Base-by-base conservation (phyloP, 352 stramenopile genomes). In the Pythium rishiriense region DNA sequence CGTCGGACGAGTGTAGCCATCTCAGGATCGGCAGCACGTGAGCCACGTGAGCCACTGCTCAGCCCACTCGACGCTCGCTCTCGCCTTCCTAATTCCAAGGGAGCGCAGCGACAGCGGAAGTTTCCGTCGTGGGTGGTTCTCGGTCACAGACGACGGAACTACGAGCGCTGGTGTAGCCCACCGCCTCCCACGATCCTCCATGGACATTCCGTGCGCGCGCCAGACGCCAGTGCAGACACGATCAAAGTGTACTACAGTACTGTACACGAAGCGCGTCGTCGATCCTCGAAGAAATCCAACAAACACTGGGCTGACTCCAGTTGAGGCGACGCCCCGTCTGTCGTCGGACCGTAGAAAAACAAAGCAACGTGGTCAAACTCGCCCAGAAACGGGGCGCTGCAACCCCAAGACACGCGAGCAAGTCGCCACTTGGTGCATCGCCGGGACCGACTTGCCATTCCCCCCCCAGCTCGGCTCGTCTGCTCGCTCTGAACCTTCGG, bases 321-420 rank as follows among this genome's bases (percentile, higher is more conserved):
- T n/a, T n/a, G n/a, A n/a, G n/a, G n/a, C n/a, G n/a, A n/a, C 19
- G 43, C 29, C 43, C 22, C 43, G 46, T 53, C 25, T 53, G 46
- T 53, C 46, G 46, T 53, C 46, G 25, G 26, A 35, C 37, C 46
- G 46, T 35, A 22, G n/a, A 37, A 37, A 37, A n/a, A n/a, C n/a
- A n/a, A n/a, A n/a, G n/a, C n/a, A n/a, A n/a, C n/a, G n/a, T 19
- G 25, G 14, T 53, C 51, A 45, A 47, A 19, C 10, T 7, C 19
- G 31, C 3, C 4, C 33, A 47, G 10, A 58, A 45, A 58, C 31
- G 21, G 6, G 51, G 46, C 46, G 46, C 24, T 7, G 39, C 39
- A 24, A 10, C 45, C 22, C 46, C 11, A n/a, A 35, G 35, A 10
- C 45, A 52, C 45, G 25, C 45, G 25, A 31, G 9, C 45, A 37